Base-by-base conservation (phyloP, 805 yeast genomes). In the Wickerhamiella cacticola region DNA sequence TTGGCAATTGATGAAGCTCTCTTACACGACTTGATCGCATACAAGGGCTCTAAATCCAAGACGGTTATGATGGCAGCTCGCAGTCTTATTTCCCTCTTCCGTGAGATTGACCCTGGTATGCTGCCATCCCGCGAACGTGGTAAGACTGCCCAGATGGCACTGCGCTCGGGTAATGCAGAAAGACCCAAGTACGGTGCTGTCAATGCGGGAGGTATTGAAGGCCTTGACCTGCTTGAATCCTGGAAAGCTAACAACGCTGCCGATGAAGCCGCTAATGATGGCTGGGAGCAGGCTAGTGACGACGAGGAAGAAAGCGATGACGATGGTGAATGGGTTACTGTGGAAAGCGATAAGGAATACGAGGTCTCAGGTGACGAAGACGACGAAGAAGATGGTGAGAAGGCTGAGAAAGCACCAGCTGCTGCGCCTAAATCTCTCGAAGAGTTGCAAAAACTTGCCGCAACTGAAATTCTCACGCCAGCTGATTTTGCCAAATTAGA, bases 51-150 rank as follows among this genome's bases (percentile, higher is more conserved):
- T 23, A 92, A 92, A 65, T 73, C 96, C 36, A 92, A 92, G 68
- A 78, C 95, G 12, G 99, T 92, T 24, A 79, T 80, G 69, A 83
- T 81, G 78, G 98, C 97, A 42, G 96, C 98, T 1, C 77, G 94
- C 57, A 76, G 92, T 4, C 73, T 92, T 65, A 77, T 92, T 50
- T 68, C 92, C 0, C 70, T 92, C 47, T 92, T 84, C 66, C 76
- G 99, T 65, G 96, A 88, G 53, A 80, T 88, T 49, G 96, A 96
- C 2, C 99, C 99, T 5, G 95, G 89, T 54, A 84, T 92, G 96
- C 74, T 92, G 57, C 73, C 75, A 48, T 74, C 79, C 56, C 87
- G 86, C 61, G 97, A 92, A 62, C 76, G 98, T 63, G 99, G 98
- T 62, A 89, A 92, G 67, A 68, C 72, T 21, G 97, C 96, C 7